Evolutionary conservation across 164 flowering plant genomes (phyloP).

Genomic region (Sextonia rubra): DNA sequence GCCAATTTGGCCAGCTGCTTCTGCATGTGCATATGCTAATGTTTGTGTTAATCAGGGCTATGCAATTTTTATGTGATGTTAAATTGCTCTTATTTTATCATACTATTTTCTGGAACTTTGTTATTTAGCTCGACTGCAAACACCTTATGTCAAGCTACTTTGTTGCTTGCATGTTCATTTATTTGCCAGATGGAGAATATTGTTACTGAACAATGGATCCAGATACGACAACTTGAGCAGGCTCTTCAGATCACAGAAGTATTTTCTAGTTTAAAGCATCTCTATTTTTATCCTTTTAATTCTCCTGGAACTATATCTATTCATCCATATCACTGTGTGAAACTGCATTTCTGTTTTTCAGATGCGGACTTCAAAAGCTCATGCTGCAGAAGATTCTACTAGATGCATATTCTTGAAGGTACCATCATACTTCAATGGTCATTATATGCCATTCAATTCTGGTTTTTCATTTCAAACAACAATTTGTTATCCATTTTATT

Average conservation of each 20-base stretch:
- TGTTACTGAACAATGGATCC: slow-evolving; percentile 84
- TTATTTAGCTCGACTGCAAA: too few species aligned
- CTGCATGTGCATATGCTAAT: not conserved
- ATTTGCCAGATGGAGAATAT: slow-evolving; percentile 52
- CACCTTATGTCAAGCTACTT: not conserved
- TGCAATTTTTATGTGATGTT: too few species aligned
- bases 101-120: not conserved
- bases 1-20: not conserved
- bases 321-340: not conserved
- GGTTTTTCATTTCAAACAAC: not conserved
- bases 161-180: slow-evolving; percentile 1
- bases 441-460: not conserved
- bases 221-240: slow-evolving; percentile 83
- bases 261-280: slow-evolving; percentile 10
- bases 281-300: not conserved
- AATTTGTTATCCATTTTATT: not conserved
- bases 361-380: slow-evolving; percentile 39
- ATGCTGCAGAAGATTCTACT: slow-evolving; percentile 8
- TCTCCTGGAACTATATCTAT: not conserved
- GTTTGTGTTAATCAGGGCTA: too few species aligned
- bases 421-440: slow-evolving; percentile 2
- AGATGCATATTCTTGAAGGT: slow-evolving; percentile 62
- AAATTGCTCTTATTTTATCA: not conserved
- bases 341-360: slow-evolving; percentile 16
- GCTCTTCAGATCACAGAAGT: slow-evolving; percentile 65